phyloP scores from a whole-genome alignment of 352 stramenopile genomes.

The Globisporangium cylindrosporum region DNA sequence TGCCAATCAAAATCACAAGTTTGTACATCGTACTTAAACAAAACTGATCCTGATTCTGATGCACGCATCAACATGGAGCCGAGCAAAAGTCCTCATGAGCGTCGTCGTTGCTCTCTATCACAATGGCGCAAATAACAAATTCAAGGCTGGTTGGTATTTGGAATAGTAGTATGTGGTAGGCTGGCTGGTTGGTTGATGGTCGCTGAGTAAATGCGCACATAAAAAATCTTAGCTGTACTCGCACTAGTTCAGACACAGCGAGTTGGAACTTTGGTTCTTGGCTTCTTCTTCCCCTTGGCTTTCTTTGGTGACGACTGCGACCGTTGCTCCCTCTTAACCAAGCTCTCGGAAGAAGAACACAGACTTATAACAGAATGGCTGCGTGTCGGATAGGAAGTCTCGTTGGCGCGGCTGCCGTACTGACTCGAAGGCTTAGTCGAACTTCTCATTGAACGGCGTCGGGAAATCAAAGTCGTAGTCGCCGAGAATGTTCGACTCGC shows the following conservation, averaged over 20 bases:
- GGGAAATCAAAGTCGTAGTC: slow-evolving; percentile 50
- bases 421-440: slow-evolving; percentile 26
- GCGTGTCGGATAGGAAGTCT: background rate
- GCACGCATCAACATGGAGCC: background rate
- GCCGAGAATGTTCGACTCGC: slow-evolving; percentile 35
- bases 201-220: background rate
- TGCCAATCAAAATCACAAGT: slow-evolving; percentile 1
- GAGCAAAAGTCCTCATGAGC: too few relatives aligned
- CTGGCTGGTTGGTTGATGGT: background rate
- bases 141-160: background rate
- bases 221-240: slow-evolving; percentile 1
- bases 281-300: background rate
- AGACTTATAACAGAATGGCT: background rate
- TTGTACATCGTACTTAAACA: background rate
- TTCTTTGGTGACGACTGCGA: background rate
- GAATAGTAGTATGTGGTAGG: background rate
- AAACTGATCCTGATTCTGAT: background rate
- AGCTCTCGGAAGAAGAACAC: slow-evolving; percentile 1
- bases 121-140: background rate
- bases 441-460: slow-evolving; percentile 65
- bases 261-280: slow-evolving; percentile 2
- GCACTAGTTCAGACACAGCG: background rate
- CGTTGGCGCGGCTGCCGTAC: background rate
- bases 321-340: background rate
- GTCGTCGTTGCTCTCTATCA: background rate